phyloP scores from a whole-genome alignment of 495 filamentous ascomycete species.

The Daldinia concentrica region DNA sequence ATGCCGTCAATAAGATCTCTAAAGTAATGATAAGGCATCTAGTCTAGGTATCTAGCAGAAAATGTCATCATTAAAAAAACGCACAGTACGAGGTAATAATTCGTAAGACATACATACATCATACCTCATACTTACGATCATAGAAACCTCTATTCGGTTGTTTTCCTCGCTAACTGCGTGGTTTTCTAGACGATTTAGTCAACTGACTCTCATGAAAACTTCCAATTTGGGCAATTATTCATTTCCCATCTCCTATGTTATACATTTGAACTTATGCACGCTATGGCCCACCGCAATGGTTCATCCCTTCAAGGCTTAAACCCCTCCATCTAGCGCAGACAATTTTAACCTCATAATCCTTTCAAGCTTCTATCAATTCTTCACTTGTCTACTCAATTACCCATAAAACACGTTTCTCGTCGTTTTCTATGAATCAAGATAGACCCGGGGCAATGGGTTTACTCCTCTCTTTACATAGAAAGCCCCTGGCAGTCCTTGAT shows the following conservation, averaged over 20 bases:
- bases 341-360: constrained; percentile 10
- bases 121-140: background rate
- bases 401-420: background rate
- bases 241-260: constrained; percentile 29
- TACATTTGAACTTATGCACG: constrained; percentile 37
- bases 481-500: background rate
- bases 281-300: constrained; percentile 39
- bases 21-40: background rate
- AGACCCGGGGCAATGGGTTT: background rate
- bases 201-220: background rate
- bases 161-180: constrained; percentile 11
- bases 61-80: background rate
- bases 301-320: constrained; percentile 24
- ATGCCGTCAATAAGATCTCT: background rate
- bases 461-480: background rate
- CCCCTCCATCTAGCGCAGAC: constrained; percentile 20
- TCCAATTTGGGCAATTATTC: constrained; percentile 8
- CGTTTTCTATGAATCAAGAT: constrained; percentile 1
- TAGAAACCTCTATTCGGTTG: background rate
- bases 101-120: background rate
- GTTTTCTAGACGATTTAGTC: background rate
- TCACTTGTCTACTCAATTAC: background rate
- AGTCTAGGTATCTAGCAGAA: background rate
- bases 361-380: background rate
- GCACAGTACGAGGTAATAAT: constrained; percentile 14